Percentiles rank a stretch among this genome's conserved stretches.
Evolutionary conservation across 2,329 filamentous ascomycete species (phyloP).

Genomic region (Sporothrix luriei): DNA sequence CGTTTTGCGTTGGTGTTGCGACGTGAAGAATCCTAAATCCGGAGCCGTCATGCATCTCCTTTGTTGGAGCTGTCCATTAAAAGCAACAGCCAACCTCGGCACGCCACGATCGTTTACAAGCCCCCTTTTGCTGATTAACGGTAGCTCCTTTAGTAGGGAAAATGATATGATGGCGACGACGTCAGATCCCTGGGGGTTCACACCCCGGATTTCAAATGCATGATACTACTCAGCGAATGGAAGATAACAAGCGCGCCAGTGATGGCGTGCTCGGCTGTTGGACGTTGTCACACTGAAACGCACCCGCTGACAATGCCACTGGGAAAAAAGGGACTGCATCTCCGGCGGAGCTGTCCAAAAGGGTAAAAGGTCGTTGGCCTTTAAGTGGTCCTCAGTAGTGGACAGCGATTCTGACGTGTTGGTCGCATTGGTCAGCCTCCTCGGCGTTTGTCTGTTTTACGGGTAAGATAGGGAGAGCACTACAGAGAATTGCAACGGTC

Average conservation of each 20-base stretch:
- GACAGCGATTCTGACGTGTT: background rate
- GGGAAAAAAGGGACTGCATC: background rate
- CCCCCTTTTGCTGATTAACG: conserved; percentile 6
- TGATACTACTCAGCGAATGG: background rate
- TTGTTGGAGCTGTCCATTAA: background rate
- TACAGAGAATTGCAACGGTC: background rate
- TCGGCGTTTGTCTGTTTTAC: background rate
- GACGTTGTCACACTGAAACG: background rate
- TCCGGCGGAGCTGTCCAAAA: background rate
- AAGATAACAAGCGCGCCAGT: no score
- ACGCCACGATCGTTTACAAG: background rate
- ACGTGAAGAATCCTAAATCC: conserved; percentile 8
- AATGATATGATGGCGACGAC: background rate
- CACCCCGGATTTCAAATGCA: conserved; percentile 25
- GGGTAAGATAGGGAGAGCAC: background rate
- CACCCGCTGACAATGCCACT: background rate
- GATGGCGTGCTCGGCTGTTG: conserved; percentile 21
- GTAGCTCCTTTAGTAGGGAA: background rate
- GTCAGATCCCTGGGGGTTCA: background rate
- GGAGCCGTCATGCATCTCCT: conserved; percentile 8
- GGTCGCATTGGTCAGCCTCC: conserved; percentile 19
- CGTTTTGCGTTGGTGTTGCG: background rate
- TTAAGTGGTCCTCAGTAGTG: background rate
- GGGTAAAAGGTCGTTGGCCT: background rate
- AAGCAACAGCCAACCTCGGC: background rate